Base-by-base conservation (phyloP, 495 filamentous ascomycete genomes). In the Umbilicaria muhlenbergii region DNA sequence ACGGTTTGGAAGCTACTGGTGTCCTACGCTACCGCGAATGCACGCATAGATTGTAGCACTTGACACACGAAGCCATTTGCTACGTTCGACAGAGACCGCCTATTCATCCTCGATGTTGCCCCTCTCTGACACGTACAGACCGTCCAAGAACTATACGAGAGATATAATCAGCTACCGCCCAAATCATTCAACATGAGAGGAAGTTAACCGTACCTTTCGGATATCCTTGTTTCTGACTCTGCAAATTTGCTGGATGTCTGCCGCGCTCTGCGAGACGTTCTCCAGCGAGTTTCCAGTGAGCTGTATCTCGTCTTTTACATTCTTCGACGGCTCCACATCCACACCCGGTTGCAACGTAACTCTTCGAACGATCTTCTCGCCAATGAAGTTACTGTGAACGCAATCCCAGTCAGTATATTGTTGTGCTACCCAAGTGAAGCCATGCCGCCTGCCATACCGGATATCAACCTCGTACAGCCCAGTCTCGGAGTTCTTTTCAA, bases 161-260 rank as follows among this genome's bases (percentile, higher is more conserved):
- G 13, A n/a, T 38, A 31, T 33, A 41, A 50, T 70, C 60, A 70
- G 62, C 51, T 45, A 35, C 32, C 18, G 36, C 33, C 34, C 13
- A 32, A 11, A n/a, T 48, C 36, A 44, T 39, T 49, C 14, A 32
- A 24, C 10, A 16, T 11, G 2, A 18, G 14, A 31, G 16, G 44
- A 45, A 43, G 34, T 28, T 21, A 45, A 43, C 70, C 47, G 2
- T 54, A 93, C 86, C 85, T 96, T 95, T 71, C 92, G 87, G 74
- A 98, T 96, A 94, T 98, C 91, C 86, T 98, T 98, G 81, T 98
- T 96, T 61, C 83, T 77, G 66, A 95, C 91, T 69, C 81, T 74
- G 83, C 91, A 98, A 69, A 89, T 86, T 70, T 98, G 91, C 77
- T 98, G 91, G 66, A 98, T 95, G 64, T 96, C 91, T 60, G 91